These are phyloP conservation scores for Hysterium pulicare DNA, from an alignment of 2,329 filamentous ascomycete species.

Conservation along the genomic window DNA sequence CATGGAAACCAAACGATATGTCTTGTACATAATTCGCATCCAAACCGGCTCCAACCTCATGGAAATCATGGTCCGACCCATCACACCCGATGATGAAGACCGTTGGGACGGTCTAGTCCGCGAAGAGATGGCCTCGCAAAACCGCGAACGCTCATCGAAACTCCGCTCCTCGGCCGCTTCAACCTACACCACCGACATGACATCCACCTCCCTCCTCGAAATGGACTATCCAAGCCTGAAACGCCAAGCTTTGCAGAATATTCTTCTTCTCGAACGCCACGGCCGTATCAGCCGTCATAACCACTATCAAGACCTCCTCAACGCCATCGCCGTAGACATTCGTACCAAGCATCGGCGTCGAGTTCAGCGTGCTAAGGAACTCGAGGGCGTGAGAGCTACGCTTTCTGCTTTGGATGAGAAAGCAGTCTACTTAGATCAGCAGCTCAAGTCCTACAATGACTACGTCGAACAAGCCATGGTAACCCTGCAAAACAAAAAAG, in stretches of 20 bases:
- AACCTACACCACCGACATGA: conserved; percentile 60
- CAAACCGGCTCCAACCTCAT: conserved; percentile 90
- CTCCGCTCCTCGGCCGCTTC: conserved; percentile 84
- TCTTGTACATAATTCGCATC: conserved; percentile 95
- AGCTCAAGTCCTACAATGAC: conserved; percentile 96
- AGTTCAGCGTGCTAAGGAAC: conserved; percentile 84
- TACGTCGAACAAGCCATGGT: conserved; percentile 99
- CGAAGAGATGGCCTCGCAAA: conserved; percentile 65
- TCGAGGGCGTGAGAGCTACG: conserved; percentile 78
- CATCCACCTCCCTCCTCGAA: conserved; percentile 64
- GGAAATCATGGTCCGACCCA: conserved; percentile 90
- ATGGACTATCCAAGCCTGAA: conserved; percentile 93
- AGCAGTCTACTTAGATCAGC: conserved; percentile 87
- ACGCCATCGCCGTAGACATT: conserved; percentile 94
- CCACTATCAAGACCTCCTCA: conserved; percentile 95
- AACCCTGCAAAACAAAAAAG: conserved; percentile 94
- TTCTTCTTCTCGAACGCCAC: conserved; percentile 80
- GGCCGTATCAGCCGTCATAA: conserved; percentile 84
- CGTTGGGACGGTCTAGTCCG: conserved; percentile 79
- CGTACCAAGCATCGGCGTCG: conserved; percentile 92
- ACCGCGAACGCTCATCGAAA: conserved; percentile 49
- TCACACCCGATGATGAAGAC: conserved; percentile 80
- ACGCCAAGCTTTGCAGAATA: conserved; percentile 87
- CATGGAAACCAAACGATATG: conserved; percentile 97
- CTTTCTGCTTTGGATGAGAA: conserved; percentile 76